A percentile compares a stretch with the other conserved stretches of the same genome.
These are phyloP conservation scores for Platanthera zijinensis DNA, from an alignment of 106 monocot species.

Conservation along the genomic window DNA sequence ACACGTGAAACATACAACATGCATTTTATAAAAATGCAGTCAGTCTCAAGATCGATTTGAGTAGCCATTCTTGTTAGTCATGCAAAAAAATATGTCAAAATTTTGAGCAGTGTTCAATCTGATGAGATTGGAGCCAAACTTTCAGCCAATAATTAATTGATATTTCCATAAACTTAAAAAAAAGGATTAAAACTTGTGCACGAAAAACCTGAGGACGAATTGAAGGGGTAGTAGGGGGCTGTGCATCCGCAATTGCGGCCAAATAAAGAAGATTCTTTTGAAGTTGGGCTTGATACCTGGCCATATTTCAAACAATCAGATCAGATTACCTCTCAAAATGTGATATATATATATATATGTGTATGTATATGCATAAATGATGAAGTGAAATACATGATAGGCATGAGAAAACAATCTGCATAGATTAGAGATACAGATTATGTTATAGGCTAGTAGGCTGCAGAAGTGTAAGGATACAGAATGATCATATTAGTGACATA, in stretches of 20 bases:
- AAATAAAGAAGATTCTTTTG: slow-evolving; percentile 90
- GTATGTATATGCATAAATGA: no score
- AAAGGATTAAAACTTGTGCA: not conserved
- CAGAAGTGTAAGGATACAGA: no score
- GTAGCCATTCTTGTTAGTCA: not conserved
- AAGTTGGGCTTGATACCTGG: slow-evolving; percentile 91
- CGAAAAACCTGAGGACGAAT: slow-evolving; percentile 63
- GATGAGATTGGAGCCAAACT: not conserved
- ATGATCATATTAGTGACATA: no score
- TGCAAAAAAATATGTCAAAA: not conserved
- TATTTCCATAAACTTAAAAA: not conserved
- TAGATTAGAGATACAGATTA: no score
- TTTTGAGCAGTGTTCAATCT: not conserved
- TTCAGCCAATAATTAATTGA: not conserved
- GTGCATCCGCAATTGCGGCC: slow-evolving; percentile 93
- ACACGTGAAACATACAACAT: not conserved
- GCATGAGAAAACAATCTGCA: no score
- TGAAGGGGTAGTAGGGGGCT: slow-evolving; percentile 52
- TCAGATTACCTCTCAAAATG: not conserved
- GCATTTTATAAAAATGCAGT: no score
- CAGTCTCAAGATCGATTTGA: no score
- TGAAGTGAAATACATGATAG: no score
- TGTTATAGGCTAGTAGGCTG: no score
- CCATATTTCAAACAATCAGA: slow-evolving; percentile 5
- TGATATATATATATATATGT: no score